Evolutionary conservation across 2,329 filamentous ascomycete species (phyloP).

Genomic region (Pyricularia grisea): DNA sequence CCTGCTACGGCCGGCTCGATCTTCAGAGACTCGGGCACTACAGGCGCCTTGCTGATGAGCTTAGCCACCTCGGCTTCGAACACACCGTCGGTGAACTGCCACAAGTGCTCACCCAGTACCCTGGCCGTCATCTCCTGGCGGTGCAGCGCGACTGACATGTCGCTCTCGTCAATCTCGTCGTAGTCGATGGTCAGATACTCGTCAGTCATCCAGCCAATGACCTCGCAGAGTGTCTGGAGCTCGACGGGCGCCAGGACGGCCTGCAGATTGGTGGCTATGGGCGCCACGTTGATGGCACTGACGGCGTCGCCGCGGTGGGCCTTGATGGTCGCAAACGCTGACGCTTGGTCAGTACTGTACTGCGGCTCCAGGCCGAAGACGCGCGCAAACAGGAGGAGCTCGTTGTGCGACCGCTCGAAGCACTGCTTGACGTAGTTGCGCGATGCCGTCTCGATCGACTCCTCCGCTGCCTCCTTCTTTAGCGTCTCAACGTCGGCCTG

Average conservation of each 20-base stretch:
- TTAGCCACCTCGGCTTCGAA: conserved; percentile 48
- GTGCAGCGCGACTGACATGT: conserved; percentile 32
- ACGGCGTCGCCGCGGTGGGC: conserved; percentile 39
- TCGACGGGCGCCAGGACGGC: conserved; percentile 26
- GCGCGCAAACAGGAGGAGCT: conserved; percentile 41
- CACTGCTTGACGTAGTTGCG: conserved; percentile 51
- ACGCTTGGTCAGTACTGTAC: conserved; percentile 20
- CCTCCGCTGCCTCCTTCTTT: conserved; percentile 38
- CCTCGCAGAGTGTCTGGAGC: conserved; percentile 40
- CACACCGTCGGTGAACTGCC: conserved; percentile 42
- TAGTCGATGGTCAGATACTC: conserved; percentile 47
- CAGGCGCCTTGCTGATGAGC: conserved; percentile 38
- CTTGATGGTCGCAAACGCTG: conserved; percentile 27
- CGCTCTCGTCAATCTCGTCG: conserved; percentile 23
- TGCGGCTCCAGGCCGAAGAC: conserved; percentile 47
- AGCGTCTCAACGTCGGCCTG: conserved; percentile 47
- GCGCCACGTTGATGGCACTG: conserved; percentile 41
- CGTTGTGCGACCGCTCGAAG: conserved; percentile 48
- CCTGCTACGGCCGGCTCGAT: conserved; percentile 39
- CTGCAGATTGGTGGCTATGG: conserved; percentile 3
- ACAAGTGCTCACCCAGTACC: conserved; percentile 46
- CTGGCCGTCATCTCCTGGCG: conserved; percentile 47
- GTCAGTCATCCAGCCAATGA: conserved; percentile 48
- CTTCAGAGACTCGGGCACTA: conserved; percentile 38
- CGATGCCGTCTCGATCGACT: conserved; percentile 42